phyloP scores from a whole-genome alignment of 306 rosid species.

The Vigna unguiculata region DNA sequence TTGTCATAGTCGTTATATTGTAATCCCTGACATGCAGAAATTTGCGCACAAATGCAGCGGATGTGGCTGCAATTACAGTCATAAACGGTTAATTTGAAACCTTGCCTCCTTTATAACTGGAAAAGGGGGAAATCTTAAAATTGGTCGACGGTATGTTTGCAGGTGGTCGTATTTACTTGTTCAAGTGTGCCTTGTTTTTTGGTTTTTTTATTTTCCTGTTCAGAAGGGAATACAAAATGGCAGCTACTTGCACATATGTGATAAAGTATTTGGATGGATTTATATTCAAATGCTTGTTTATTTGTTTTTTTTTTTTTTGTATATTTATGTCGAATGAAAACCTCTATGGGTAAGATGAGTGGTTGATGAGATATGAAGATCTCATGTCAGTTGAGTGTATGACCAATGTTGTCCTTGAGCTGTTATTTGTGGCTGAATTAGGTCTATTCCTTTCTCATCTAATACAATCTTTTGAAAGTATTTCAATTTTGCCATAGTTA shows the following conservation, averaged over 20 bases:
- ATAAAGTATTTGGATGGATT: not conserved
- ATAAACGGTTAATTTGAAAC: not conserved
- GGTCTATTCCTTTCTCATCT: not conserved
- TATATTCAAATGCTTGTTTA: not conserved
- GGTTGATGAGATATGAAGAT: slow-evolving; percentile 2
- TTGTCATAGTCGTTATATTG: not conserved
- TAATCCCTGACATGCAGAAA: too few relatives aligned
- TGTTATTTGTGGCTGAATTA: not conserved
- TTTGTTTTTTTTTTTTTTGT: not conserved
- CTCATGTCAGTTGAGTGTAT: not conserved
- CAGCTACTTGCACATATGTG: slow-evolving; percentile 16
- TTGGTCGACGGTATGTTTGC: not conserved
- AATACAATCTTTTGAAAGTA: not conserved
- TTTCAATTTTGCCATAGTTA: not conserved
- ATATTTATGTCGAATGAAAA: not conserved
- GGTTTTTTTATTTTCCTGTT: not conserved
- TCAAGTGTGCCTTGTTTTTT: not conserved
- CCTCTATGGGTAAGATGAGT: slow-evolving; percentile 2
- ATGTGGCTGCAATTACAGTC: too few relatives aligned
- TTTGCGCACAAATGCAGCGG: too few relatives aligned
- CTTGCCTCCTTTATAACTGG: not conserved
- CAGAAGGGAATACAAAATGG: slow-evolving; percentile 2
- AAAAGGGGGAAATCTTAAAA: not conserved
- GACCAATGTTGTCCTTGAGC: not conserved
- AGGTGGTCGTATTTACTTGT: not conserved